phyloP scores from a whole-genome alignment of 805 yeast species.

The Barnettozyma vustinii region DNA sequence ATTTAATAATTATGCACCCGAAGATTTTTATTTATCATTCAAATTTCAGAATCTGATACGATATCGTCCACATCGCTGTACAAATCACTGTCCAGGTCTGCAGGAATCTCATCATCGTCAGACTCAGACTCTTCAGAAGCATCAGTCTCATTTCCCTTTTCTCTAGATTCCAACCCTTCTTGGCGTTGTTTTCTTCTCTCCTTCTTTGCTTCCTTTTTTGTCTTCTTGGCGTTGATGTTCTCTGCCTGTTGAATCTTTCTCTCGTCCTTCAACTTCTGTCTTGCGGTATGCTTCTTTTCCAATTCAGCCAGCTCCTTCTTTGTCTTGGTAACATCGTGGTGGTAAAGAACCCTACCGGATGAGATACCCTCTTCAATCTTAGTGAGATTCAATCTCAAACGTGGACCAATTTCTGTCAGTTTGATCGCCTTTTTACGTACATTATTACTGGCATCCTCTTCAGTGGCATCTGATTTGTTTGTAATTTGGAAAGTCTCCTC shows the following conservation, averaged over 20 bases:
- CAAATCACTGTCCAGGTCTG: conserved; percentile 41
- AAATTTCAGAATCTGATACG: background rate
- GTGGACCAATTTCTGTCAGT: conserved; percentile 89
- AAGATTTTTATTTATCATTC: background rate
- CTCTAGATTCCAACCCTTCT: conserved; percentile 29
- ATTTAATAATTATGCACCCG: background rate
- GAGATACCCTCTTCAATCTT: conserved; percentile 94
- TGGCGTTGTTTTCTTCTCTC: conserved; percentile 58
- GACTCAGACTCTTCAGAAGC: conserved; percentile 30
- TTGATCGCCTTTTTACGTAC: conserved; percentile 77
- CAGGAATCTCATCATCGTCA: conserved; percentile 37
- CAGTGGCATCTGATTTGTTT: conserved; percentile 14
- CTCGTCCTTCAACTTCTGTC: conserved; percentile 56
- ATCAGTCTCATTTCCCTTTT: conserved; percentile 23
- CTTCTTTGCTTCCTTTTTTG: conserved; percentile 66
- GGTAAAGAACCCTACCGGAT: conserved; percentile 82
- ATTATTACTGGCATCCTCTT: conserved; percentile 18
- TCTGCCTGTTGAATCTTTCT: conserved; percentile 76
- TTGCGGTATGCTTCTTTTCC: conserved; percentile 62
- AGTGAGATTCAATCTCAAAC: conserved; percentile 66
- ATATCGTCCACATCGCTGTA: conserved; percentile 38
- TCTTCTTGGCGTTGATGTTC: conserved; percentile 70
- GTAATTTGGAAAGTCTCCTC: conserved; percentile 22
- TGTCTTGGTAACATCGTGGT: conserved; percentile 61
- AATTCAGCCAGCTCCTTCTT: conserved; percentile 52